Evolutionary conservation across 208 protist genomes (phyloP), one percentile per base, ranked within the genome.

Genomic region (Trypanosoma caninum): DNA sequence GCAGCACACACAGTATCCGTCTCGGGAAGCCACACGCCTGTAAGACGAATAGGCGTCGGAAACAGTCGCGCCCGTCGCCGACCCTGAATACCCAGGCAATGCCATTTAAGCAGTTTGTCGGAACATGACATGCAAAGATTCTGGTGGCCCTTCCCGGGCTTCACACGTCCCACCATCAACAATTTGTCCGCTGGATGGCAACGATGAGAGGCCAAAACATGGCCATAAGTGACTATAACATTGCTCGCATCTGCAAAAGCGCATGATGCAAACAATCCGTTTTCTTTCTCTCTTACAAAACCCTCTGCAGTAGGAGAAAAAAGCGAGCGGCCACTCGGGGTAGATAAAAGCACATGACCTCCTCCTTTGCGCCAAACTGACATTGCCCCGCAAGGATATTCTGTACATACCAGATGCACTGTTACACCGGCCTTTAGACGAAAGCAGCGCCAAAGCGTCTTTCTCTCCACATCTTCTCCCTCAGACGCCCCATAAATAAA

Each of bases 81-180:
- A 7, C 87, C 87, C 61, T 92, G 82, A 45, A 97, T 31, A 20
- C 91, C 91, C 30, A 84, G 31, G 38, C 65, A 59, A 45, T 52
- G 62, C 89, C 91, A 97, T 34, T 80, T 74, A 69, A 82, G 82
- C 25, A 97, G 61, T 54, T 97, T 97, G 65, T 97, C 91, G 0
- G 76, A 87, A 72, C 91, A 97, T 18, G 84, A 93, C 91, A 97
- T 95, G 55, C 70, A 80, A 40, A 93, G 63, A 55, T 85, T 93
- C 20, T 78, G 68, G 6, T 58, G 62, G 0, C 91, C 91, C 25
- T 81, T 78, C 18, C 91, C 91, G 20, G 91, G 91, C 65, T 97
- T 97, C 30, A 94, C 74, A n/a, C 87, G 81, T 0, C 35, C 37
- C 20, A 63, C 56, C 46, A 45, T 13, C 28, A 62, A 41, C 58